Evolutionary conservation across 2,329 filamentous ascomycete genomes (phyloP), one percentile per base, ranked within the genome.

Genomic region (Emericellopsis cladophorae): DNA sequence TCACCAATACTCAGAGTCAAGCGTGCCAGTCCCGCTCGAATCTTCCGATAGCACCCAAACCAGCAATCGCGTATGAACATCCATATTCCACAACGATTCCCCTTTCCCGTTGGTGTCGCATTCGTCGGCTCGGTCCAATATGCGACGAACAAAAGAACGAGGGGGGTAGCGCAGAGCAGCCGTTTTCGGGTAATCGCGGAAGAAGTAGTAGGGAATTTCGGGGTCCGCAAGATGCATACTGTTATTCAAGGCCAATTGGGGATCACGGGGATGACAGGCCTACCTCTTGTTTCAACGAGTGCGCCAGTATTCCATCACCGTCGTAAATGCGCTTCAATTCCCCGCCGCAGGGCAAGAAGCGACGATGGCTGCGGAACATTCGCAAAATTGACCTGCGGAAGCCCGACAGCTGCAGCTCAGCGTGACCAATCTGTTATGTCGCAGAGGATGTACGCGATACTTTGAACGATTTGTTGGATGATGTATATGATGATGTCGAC

Each of bases 31-130:
- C 6, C 24, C 24, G 10, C 10, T 10, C 10, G 24, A 26, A 14
- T 35, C 32, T 21, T 35, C 32, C 7, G 40, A 21, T 41, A 39
- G 15, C 41, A 43, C 42, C 32, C 40, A 39, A 29, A 46, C 42
- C 16, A 48, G 39, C n/a, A 48, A 36, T 4, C 34, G 44, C 5
- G 33, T 32, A 33, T 49, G 38, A n/a, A 48, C 26, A 15, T 49
- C 45, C 23, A 38, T 39, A 39, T 48, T 46, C 47, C 44, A 45
- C n/a, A 40, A 44, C 15, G 46, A 37, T 40, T 49, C 44, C 18
- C 39, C 33, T 26, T 47, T 42, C 22, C 39, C 21, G 16, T 47
- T 36, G 15, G 42, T 18, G 23, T 45, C 31, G 36, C 45, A 46
- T 22, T 45, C 40, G 31, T 37, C 36, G 14, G 45, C 45, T 35